phyloP scores from a whole-genome alignment of 192 early-diverging fungal species.

The Allomyces javanicus region DNA sequence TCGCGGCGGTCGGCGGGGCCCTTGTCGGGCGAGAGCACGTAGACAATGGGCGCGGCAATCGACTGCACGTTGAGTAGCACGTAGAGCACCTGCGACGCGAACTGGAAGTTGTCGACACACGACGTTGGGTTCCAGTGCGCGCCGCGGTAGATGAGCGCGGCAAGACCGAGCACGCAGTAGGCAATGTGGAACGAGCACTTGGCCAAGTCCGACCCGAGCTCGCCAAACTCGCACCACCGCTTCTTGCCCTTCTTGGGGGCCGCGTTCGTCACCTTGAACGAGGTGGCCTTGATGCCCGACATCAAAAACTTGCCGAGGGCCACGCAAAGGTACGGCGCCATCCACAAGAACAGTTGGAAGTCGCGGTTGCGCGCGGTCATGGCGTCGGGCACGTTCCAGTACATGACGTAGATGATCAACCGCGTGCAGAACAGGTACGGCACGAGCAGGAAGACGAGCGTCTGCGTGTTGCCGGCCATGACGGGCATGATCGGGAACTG shows the following conservation, averaged over 20 bases:
- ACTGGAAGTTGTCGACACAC: neutral
- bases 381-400: neutral
- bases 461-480: neutral
- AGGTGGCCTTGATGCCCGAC: neutral
- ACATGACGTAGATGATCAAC: constrained; percentile 1
- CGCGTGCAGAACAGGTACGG: constrained; percentile 1
- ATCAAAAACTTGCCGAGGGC: neutral
- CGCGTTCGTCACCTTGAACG: constrained; percentile 3
- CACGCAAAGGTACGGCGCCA: constrained; percentile 1
- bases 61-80: constrained; percentile 1
- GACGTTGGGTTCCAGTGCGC: neutral
- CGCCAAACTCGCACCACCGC: constrained; percentile 1
- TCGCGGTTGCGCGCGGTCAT: constrained; percentile 3
- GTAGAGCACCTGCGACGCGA: neutral
- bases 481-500: constrained; percentile 1
- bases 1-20: neutral
- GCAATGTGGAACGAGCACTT: neutral
- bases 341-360: constrained; percentile 4
- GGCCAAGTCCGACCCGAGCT: neutral
- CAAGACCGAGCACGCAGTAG: neutral
- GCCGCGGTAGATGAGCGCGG: too few species aligned
- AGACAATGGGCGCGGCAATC: constrained; percentile 1
- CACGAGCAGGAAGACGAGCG: constrained; percentile 1
- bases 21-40: neutral
- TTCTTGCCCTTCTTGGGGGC: neutral